Base-by-base conservation (phyloP, 2,329 filamentous ascomycete genomes). In the Cladorrhinum sp. region DNA sequence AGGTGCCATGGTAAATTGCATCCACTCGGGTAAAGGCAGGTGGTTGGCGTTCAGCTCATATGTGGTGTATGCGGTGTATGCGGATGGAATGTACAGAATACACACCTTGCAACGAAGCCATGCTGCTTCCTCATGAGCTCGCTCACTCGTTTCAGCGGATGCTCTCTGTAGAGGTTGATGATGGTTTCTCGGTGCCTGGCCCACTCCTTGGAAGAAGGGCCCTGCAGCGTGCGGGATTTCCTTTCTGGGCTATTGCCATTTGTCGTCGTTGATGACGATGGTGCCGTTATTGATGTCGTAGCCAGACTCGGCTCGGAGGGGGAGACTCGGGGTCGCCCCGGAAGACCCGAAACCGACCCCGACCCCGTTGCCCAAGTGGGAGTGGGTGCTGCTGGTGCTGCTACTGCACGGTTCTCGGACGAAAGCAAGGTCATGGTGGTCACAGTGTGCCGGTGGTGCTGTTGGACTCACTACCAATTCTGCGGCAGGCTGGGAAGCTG, bases 381-480 rank as follows among this genome's bases (percentile, higher is more conserved):
- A n/a, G 22, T 55, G 62, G 67, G 57, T 59, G 62, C 58, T 63
- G 60, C 8, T 20, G 41, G 5, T 45, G 41, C 41, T 22, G 32
- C 53, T 56, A 23, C 67, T 69, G 67, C 67, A 69, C 64, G 67
- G 67, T 67, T 69, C 66, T 67, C 65, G 55, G 62, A 38, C 50
- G 41, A 53, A 45, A 54, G 53, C 59, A 63, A 64, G 61, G 61
- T 62, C 54, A 59, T 58, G 59, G 32, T 36, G 8, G 32, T 5
- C 25, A 10, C 32, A 36, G 32, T n/a, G n/a, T n/a, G n/a, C n/a
- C n/a, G n/a, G n/a, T 45, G 41, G 38, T 49, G 32, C 52, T 29
- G 18, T 24, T 56, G 53, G 53, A 49, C 38, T 48, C 53, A 45
- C 7, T 45, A 8, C 36, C n/a, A n/a, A 13, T 16, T 41, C 20